Evolutionary conservation across 2,329 filamentous ascomycete genomes (phyloP), one percentile per base, ranked within the genome.

Genomic region (Scedosporium apiospermum): DNA sequence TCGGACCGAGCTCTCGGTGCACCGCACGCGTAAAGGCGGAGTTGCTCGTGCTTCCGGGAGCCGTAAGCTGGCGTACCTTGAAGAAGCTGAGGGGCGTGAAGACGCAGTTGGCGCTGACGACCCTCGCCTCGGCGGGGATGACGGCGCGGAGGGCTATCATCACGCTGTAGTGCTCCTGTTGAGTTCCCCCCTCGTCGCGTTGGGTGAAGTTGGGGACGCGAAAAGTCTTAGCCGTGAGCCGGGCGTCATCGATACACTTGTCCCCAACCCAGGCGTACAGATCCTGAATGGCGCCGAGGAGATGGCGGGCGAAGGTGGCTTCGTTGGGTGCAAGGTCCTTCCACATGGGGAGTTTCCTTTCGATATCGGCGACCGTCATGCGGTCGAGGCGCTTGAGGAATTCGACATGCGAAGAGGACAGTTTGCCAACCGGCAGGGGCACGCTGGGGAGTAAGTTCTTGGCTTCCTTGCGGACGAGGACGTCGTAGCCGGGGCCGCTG

Each of bases 1-100:
- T 70, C 21, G 78, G 80, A 14, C 80, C 80, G 63, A 89, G 80
- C 65, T 89, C 87, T 64, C 82, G 80, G 67, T 86, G 82, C 2
- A 88, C 78, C 38, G 80, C 79, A 63, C 83, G 80, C 1, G 81
- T 79, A 67, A 90, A 90, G 2, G 79, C 80, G 4, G 83, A 78
- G 55, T 85, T 80, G 65, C 85, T 82, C 0, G 78, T 74, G 38
- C 80, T 77, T 64, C 78, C 78, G 30, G 79, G 76, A 67, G 86
- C 82, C 0, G 84, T 79, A 65, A 87, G 81, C 71, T 90, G 88
- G 63, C 87, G 85, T 6, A 82, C 77, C 66, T 83, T 85, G 75
- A 90, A 89, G 66, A 90, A 85, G 55, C 75, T 81, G 34, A 89
- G 74, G 0, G 88, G 86, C 1, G 82, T 77, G 66, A 88, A 88